Evolutionary conservation across 148 eudicot genomes (phyloP).

Genomic region (Fagopyrum homotropicum): DNA sequence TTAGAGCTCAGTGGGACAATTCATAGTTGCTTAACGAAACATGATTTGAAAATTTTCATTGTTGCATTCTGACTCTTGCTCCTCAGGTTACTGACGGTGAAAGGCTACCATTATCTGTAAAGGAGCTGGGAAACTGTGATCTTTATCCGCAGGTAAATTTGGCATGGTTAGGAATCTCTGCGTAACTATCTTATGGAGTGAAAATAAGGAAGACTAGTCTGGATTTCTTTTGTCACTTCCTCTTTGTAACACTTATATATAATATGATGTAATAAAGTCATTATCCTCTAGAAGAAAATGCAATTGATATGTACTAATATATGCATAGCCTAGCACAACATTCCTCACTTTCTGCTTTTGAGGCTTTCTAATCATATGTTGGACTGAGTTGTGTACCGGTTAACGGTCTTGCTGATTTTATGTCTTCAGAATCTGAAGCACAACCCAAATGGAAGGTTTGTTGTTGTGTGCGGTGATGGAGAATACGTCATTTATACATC

Average conservation of each 20-base stretch:
- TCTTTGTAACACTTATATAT: not conserved
- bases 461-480: conserved; percentile 98
- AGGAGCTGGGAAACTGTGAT: conserved; percentile 97
- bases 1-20: conserved; percentile 18
- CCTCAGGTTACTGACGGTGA: conserved; percentile 95
- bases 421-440: conserved; percentile 70
- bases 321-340: not conserved
- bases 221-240: not conserved
- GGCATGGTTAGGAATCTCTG: not conserved
- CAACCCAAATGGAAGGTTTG: conserved; percentile 99
- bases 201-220: not conserved
- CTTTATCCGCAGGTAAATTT: conserved; percentile 91
- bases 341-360: not conserved
- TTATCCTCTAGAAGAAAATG: not conserved
- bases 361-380: not conserved
- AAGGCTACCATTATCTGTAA: conserved; percentile 83
- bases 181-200: not conserved
- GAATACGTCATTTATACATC: conserved; percentile 93
- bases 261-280: not conserved
- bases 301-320: not conserved
- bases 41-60: not conserved
- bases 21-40: not conserved
- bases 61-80: not conserved
- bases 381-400: not conserved
- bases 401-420: not conserved